These are phyloP conservation scores for Leccinum insolens DNA, from an alignment of 1,284 basidiomycete genomes.

Conservation along the genomic window DNA sequence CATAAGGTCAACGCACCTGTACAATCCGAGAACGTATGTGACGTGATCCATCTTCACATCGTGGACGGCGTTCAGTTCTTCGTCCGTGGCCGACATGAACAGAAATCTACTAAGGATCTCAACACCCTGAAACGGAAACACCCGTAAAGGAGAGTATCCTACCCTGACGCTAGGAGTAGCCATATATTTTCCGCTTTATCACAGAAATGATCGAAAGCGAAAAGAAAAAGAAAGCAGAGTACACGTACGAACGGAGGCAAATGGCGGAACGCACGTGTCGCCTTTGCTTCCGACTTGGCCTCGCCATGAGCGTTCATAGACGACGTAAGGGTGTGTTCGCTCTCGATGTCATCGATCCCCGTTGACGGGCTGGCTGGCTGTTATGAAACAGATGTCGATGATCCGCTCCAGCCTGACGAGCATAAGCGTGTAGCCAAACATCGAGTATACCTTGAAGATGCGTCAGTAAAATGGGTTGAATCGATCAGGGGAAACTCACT, in stretches of 20 bases:
- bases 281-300: conserved; percentile 35
- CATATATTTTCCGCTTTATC: too few relatives aligned
- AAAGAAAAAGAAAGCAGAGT: background rate
- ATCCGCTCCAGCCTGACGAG: conserved; percentile 82
- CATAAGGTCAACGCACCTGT: too few relatives aligned
- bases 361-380: conserved; percentile 36
- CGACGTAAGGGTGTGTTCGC: conserved; percentile 64
- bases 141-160: too few relatives aligned
- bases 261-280: conserved; percentile 76
- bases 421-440: conserved; percentile 87
- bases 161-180: too few relatives aligned
- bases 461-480: conserved; percentile 12
- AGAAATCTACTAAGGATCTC: too few relatives aligned
- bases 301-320: conserved; percentile 20
- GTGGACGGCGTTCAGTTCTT: too few relatives aligned
- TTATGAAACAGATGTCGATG: conserved; percentile 85
- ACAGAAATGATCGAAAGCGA: background rate
- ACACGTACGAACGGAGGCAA: conserved; percentile 81
- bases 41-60: too few relatives aligned
- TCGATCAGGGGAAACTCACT: conserved; percentile 39
- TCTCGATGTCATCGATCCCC: conserved; percentile 46
- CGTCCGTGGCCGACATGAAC: too few relatives aligned
- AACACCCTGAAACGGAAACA: too few relatives aligned
- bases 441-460: conserved; percentile 67
- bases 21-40: too few relatives aligned